phyloP scores from a whole-genome alignment of 805 yeast genomes.

The Phaffomyces thermotolerans region DNA sequence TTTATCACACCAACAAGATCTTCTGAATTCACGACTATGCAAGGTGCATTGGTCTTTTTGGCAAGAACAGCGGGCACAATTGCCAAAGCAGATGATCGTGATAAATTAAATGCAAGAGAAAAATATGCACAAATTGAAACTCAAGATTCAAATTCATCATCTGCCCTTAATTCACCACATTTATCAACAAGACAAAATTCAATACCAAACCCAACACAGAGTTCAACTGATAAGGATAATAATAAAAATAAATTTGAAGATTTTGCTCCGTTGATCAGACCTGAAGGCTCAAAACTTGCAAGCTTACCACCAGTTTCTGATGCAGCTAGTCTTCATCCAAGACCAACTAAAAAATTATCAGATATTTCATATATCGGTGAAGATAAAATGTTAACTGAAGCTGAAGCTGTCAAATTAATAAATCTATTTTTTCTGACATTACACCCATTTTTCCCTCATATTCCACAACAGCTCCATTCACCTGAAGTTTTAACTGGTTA shows the following conservation, averaged over 20 bases:
- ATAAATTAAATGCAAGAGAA: slow-evolving; percentile 46
- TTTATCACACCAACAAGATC: slow-evolving; percentile 16
- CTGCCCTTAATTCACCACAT: slow-evolving; percentile 4
- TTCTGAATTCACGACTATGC: slow-evolving; percentile 29
- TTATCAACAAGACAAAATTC: slow-evolving; percentile 1
- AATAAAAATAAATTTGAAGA: background rate
- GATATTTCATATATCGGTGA: slow-evolving; percentile 61
- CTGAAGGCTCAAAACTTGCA: slow-evolving; percentile 17
- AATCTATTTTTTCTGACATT: slow-evolving; percentile 62
- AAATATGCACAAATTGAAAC: slow-evolving; percentile 42
- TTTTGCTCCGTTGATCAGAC: slow-evolving; percentile 22
- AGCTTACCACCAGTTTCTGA: slow-evolving; percentile 27
- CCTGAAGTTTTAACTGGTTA: slow-evolving; percentile 63
- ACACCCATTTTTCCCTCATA: slow-evolving; percentile 87
- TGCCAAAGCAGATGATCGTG: slow-evolving; percentile 61
- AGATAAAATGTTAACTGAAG: slow-evolving; percentile 49
- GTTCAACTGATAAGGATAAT: slow-evolving; percentile 3
- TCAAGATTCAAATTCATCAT: slow-evolving; percentile 14
- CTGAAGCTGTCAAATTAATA: slow-evolving; percentile 51
- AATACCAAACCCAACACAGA: slow-evolving; percentile 3
- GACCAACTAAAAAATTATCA: slow-evolving; percentile 34
- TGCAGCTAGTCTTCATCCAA: slow-evolving; percentile 26
- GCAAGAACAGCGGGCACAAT: slow-evolving; percentile 78
- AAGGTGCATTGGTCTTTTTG: slow-evolving; percentile 61
- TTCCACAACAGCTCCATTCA: slow-evolving; percentile 67